Evolutionary conservation across 2,329 filamentous ascomycete species (phyloP).

Genomic region (Chrysoporthe deuterocubensis): DNA sequence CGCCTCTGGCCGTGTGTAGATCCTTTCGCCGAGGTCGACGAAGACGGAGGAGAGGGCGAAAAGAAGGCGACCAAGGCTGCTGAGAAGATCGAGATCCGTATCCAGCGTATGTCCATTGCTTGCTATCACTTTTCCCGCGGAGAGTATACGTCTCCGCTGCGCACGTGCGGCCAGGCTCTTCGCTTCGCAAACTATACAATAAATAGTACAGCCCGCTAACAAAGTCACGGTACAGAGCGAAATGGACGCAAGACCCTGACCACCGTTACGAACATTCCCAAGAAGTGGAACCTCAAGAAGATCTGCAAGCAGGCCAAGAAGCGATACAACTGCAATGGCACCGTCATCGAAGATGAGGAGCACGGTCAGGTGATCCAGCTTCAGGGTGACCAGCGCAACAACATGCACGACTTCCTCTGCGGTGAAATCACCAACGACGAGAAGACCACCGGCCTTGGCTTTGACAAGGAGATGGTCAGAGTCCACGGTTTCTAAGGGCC

Average conservation of each 20-base stretch:
- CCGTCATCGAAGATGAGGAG: constrained; percentile 91
- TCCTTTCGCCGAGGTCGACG: constrained; percentile 99
- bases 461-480: constrained; percentile 97
- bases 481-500: constrained; percentile 52
- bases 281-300: constrained; percentile 99
- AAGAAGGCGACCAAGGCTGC: constrained; percentile 71
- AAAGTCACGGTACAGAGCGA: constrained; percentile 71
- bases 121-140: too few species aligned
- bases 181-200: neutral
- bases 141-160: neutral
- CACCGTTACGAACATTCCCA: constrained; percentile 97
- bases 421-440: constrained; percentile 70
- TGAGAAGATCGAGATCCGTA: constrained; percentile 99
- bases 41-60: constrained; percentile 81
- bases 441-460: constrained; percentile 68
- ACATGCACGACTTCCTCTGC: constrained; percentile 95
- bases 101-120: constrained; percentile 77
- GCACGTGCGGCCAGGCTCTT: neutral
- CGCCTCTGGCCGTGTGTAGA: constrained; percentile 57
- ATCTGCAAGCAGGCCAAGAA: constrained; percentile 99
- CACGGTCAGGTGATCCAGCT: constrained; percentile 99
- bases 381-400: constrained; percentile 98
- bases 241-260: constrained; percentile 99
- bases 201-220: constrained; percentile 5
- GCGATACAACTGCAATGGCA: constrained; percentile 94